These are phyloP conservation scores for Penicillium herquei DNA, from an alignment of 495 filamentous ascomycete genomes.

Conservation along the genomic window DNA sequence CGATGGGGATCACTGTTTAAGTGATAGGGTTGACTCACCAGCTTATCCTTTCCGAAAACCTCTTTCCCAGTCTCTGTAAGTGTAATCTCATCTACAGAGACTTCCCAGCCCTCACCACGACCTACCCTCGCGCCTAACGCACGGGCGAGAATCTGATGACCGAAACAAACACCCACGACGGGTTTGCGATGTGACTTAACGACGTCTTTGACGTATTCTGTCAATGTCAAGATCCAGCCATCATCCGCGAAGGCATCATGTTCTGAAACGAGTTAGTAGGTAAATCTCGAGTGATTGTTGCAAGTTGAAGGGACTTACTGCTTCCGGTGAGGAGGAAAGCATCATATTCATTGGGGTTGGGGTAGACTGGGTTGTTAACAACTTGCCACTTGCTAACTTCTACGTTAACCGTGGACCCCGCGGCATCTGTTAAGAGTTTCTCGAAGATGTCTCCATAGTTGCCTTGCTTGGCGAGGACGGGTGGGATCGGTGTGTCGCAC, in stretches of 20 bases:
- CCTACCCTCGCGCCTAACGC: slow-evolving; percentile 68
- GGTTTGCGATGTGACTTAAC: slow-evolving; percentile 55
- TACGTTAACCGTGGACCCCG: slow-evolving; percentile 20
- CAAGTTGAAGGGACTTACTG: slow-evolving; percentile 23
- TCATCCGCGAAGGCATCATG: slow-evolving; percentile 60
- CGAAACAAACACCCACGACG: slow-evolving; percentile 81
- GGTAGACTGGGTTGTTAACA: slow-evolving; percentile 56
- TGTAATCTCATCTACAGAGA: slow-evolving; percentile 62
- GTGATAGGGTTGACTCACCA: slow-evolving; percentile 49
- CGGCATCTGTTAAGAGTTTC: slow-evolving; percentile 50
- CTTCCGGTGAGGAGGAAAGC: slow-evolving; percentile 76
- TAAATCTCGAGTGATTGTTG: neutral
- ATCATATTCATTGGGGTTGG: slow-evolving; percentile 65
- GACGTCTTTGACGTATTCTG: slow-evolving; percentile 57
- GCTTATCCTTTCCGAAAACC: slow-evolving; percentile 62
- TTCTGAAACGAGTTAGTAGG: slow-evolving; percentile 26
- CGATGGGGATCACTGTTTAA: neutral
- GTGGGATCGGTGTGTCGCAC: slow-evolving; percentile 65
- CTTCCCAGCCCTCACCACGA: slow-evolving; percentile 71
- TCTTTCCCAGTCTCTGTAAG: slow-evolving; percentile 65
- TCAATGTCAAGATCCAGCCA: slow-evolving; percentile 70
- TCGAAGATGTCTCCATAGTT: slow-evolving; percentile 71
- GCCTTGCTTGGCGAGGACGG: slow-evolving; percentile 57
- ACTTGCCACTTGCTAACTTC: slow-evolving; percentile 64
- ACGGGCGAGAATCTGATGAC: slow-evolving; percentile 85